Evolutionary conservation across 257 asterid species (phyloP).

Genomic region (Gentiana macrophylla): DNA sequence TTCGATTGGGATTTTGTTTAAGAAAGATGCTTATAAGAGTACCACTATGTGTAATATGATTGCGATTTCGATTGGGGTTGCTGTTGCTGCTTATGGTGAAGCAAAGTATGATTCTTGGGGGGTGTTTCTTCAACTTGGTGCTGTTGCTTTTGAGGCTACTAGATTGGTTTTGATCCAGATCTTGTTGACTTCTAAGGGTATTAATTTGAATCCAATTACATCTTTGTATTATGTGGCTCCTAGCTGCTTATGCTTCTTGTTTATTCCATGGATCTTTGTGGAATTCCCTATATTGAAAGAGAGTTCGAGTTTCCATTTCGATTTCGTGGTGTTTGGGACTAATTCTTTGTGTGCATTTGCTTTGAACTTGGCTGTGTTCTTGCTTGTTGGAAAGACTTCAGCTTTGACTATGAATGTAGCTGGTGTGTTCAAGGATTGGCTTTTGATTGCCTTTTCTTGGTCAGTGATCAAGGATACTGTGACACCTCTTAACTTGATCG

Average conservation of each 20-base stretch:
- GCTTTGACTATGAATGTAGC: conserved; percentile 84
- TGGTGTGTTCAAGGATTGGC: conserved; percentile 74
- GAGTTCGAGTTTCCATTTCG: conserved; percentile 21
- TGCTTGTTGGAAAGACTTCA: conserved; percentile 68
- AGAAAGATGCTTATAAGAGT: conserved; percentile 33
- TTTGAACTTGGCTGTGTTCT: conserved; percentile 58
- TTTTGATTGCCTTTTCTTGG: conserved; percentile 74
- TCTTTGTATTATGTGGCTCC: conserved; percentile 69
- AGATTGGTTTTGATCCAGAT: conserved; percentile 61
- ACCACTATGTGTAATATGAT: conserved; percentile 50
- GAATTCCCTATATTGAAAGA: conserved; percentile 37
- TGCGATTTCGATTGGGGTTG: conserved; percentile 60
- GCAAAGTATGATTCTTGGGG: conserved; percentile 65
- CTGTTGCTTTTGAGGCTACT: conserved; percentile 62
- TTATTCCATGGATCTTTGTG: conserved; percentile 53
- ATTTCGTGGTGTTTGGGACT: conserved; percentile 49
- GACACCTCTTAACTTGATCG: conserved; percentile 48
- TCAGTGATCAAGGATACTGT: conserved; percentile 78
- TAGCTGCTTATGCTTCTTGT: conserved; percentile 39
- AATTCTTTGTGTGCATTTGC: conserved; percentile 71
- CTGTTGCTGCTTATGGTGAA: conserved; percentile 69
- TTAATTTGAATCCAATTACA: conserved; percentile 53
- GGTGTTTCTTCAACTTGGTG: conserved; percentile 47
- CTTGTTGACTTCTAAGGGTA: conserved; percentile 50
- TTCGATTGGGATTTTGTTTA: conserved; percentile 37